These are phyloP conservation scores for Combretum micranthum DNA, from an alignment of 345 rosid genomes.

Conservation along the genomic window DNA sequence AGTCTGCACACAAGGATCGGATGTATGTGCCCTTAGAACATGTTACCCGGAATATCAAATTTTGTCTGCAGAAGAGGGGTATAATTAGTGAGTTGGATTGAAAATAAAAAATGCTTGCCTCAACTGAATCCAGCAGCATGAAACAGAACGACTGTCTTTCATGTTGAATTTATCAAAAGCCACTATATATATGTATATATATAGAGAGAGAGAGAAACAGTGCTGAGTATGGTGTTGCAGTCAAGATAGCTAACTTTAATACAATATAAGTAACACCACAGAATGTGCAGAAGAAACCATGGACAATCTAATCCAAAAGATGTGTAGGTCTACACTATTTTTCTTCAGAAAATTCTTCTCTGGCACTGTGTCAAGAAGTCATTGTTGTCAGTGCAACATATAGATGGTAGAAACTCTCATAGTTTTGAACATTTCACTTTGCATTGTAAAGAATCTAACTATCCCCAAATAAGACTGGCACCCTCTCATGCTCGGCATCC, in stretches of 20 bases:
- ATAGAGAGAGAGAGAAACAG: not conserved
- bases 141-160: too few species aligned
- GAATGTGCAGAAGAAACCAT: conserved; percentile 4
- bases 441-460: too few species aligned
- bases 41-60: conserved; percentile 71
- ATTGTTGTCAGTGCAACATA: too few species aligned
- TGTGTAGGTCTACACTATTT: not conserved
- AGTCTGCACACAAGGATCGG: conserved; percentile 89
- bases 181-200: too few species aligned
- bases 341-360: not conserved
- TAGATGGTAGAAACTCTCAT: too few species aligned
- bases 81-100: not conserved
- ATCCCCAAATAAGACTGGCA: too few species aligned
- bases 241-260: not conserved
- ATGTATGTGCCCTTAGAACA: conserved; percentile 95
- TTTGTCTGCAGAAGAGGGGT: conserved; percentile 52
- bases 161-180: too few species aligned
- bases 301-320: not conserved
- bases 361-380: too few species aligned
- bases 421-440: too few species aligned
- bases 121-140: not conserved
- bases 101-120: not conserved
- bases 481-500: too few species aligned
- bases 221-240: not conserved
- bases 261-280: too few species aligned